phyloP scores from a whole-genome alignment of 495 filamentous ascomycete genomes.

The Aspergillus biplanus region DNA sequence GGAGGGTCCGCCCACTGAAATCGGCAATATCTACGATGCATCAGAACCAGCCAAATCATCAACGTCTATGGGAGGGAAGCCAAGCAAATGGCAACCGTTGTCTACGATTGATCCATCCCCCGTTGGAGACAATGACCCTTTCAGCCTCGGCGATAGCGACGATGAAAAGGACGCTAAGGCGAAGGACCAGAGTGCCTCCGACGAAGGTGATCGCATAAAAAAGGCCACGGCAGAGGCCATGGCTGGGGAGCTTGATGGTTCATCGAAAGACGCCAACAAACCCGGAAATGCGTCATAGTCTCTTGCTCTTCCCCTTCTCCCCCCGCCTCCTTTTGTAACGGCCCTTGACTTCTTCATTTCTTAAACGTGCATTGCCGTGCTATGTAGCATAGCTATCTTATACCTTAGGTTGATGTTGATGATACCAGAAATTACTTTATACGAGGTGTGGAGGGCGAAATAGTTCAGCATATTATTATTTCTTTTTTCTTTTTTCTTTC shows the following conservation, averaged over 20 bases:
- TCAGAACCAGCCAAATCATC: slow-evolving; percentile 55
- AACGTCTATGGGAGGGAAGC: slow-evolving; percentile 56
- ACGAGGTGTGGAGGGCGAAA: slow-evolving; percentile 7
- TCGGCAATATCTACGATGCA: slow-evolving; percentile 73
- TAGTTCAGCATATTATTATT: neutral
- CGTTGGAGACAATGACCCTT: slow-evolving; percentile 89
- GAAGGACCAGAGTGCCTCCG: slow-evolving; percentile 61
- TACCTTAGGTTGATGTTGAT: slow-evolving; percentile 22
- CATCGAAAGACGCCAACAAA: slow-evolving; percentile 34
- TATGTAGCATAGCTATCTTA: slow-evolving; percentile 4
- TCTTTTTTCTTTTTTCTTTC: slow-evolving; percentile 3
- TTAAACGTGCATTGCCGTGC: neutral
- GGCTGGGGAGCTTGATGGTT: slow-evolving; percentile 34
- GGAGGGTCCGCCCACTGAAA: slow-evolving; percentile 72
- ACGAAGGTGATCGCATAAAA: slow-evolving; percentile 72
- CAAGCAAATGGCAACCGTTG: slow-evolving; percentile 96
- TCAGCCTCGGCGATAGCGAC: slow-evolving; percentile 93
- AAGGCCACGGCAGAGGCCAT: slow-evolving; percentile 67
- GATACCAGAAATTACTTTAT: slow-evolving; percentile 27
- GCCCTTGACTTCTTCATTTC: slow-evolving; percentile 10
- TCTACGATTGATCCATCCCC: slow-evolving; percentile 86
- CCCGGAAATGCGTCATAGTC: slow-evolving; percentile 34
- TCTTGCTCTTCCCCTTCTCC: neutral
- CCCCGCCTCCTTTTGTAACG: neutral
- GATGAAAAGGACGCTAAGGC: slow-evolving; percentile 84